Evolutionary conservation across 1,284 basidiomycete genomes (phyloP).

Genomic region (Cryptococcus sp.): DNA sequence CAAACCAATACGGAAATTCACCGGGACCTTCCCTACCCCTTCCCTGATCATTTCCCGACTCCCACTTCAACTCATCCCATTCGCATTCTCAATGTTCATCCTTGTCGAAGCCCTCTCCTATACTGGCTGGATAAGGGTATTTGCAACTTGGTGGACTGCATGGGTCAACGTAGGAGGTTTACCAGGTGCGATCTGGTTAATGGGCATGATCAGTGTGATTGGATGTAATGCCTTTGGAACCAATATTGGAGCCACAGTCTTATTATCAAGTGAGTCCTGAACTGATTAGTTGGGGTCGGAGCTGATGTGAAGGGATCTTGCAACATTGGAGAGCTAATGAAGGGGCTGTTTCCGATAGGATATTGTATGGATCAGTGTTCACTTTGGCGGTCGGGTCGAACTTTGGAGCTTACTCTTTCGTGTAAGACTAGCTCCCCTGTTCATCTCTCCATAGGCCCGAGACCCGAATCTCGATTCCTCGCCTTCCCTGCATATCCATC

Average conservation of each 20-base stretch:
- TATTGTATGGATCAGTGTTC: conserved; percentile 50
- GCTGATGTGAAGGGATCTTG: conserved; percentile 23
- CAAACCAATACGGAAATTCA: conserved; percentile 13
- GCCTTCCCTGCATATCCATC: too few relatives aligned
- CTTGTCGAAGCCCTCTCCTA: conserved; percentile 78
- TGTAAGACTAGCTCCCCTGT: conserved; percentile 49
- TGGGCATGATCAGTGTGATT: conserved; percentile 58
- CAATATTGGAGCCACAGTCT: conserved; percentile 93
- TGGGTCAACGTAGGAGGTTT: conserved; percentile 50
- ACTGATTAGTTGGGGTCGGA: conserved; percentile 49
- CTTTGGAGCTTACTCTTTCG: conserved; percentile 86
- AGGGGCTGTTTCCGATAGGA: conserved; percentile 31
- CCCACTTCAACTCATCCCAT: conserved; percentile 62
- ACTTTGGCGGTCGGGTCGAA: conserved; percentile 78
- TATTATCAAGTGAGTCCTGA: conserved; percentile 56
- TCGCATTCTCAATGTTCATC: conserved; percentile 93
- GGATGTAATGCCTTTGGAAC: conserved; percentile 87
- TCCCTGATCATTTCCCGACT: conserved; percentile 59
- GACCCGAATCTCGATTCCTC: too few relatives aligned
- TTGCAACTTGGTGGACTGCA: conserved; percentile 65
- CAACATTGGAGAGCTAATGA: conserved; percentile 36
- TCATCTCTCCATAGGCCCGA: neutral
- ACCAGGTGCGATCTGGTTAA: conserved; percentile 52
- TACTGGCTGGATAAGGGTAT: conserved; percentile 88
- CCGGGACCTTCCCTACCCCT: conserved; percentile 67